phyloP scores from a whole-genome alignment of 768 basidiomycete genomes.

The Cytidiella melzeri region DNA sequence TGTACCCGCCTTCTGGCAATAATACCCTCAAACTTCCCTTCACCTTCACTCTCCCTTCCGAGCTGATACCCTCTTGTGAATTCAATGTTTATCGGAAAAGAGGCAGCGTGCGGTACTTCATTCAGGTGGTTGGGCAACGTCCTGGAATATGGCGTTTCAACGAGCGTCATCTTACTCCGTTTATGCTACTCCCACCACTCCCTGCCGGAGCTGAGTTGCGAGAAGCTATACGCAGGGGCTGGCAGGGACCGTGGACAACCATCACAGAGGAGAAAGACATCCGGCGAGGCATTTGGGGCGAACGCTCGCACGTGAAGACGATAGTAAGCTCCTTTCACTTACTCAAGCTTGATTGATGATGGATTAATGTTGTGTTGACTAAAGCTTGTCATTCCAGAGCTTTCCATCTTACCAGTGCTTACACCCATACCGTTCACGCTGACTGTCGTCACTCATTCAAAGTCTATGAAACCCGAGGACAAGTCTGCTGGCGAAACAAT shows the following conservation, averaged over 20 bases:
- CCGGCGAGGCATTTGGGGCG: constrained; percentile 17
- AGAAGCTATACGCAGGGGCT: constrained; percentile 6
- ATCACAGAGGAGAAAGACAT: constrained; percentile 10
- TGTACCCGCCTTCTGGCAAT: constrained; percentile 10
- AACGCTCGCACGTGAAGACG: constrained; percentile 10
- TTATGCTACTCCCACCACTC: constrained; percentile 16
- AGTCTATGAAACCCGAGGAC: constrained; percentile 13
- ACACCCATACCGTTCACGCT: constrained; percentile 20
- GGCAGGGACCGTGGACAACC: constrained; percentile 14
- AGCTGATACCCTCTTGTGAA: constrained; percentile 17
- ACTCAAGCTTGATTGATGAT: too few species aligned
- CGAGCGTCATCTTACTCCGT: constrained; percentile 5
- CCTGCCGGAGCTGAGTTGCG: constrained; percentile 10
- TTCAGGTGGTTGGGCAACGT: constrained; percentile 17
- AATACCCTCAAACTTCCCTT: constrained; percentile 17
- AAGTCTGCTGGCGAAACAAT: constrained; percentile 10
- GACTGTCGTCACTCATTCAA: constrained; percentile 13
- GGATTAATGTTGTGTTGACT: too few species aligned
- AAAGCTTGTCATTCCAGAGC: constrained; percentile 14
- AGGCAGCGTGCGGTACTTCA: constrained; percentile 17
- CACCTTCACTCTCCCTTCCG: constrained; percentile 12
- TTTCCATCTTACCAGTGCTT: constrained; percentile 14
- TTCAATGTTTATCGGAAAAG: constrained; percentile 9
- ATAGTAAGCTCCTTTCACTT: too few species aligned
- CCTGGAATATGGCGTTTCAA: constrained; percentile 14